A percentile compares a stretch with the other conserved stretches of the same genome.
Evolutionary conservation across 768 basidiomycete genomes (phyloP).

Genomic region (Ramaria rubella): DNA sequence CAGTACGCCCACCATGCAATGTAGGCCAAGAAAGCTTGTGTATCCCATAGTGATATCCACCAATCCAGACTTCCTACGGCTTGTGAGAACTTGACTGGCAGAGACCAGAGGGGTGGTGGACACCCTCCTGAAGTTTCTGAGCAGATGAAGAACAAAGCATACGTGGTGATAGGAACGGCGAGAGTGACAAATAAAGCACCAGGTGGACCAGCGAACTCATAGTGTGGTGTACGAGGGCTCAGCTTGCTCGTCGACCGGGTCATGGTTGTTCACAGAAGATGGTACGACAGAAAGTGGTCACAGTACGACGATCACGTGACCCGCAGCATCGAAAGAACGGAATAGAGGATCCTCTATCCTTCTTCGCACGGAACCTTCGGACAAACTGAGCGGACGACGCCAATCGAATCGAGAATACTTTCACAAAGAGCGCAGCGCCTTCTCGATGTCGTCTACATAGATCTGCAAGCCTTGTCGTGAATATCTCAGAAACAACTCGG

Average conservation of each 20-base stretch:
- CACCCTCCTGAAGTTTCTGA: slow-evolving; percentile 67
- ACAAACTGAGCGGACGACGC: too few species aligned
- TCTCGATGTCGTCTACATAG: too few species aligned
- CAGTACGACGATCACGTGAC: slow-evolving; percentile 2
- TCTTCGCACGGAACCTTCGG: too few species aligned
- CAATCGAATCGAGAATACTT: too few species aligned
- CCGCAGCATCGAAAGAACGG: neutral
- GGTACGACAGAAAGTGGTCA: neutral
- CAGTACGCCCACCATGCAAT: slow-evolving; percentile 88
- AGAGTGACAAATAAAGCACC: slow-evolving; percentile 68
- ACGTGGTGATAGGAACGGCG: slow-evolving; percentile 63
- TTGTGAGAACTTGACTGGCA: slow-evolving; percentile 39
- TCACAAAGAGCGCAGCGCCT: too few species aligned
- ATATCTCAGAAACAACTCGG: too few species aligned
- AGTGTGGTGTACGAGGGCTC: slow-evolving; percentile 65
- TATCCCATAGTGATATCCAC: slow-evolving; percentile 81
- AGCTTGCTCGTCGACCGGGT: slow-evolving; percentile 20
- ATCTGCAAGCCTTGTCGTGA: too few species aligned
- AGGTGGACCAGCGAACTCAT: slow-evolving; percentile 79
- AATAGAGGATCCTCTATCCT: too few species aligned
- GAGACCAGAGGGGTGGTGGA: slow-evolving; percentile 42
- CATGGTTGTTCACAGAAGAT: neutral
- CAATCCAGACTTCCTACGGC: slow-evolving; percentile 45
- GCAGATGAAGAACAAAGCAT: slow-evolving; percentile 72
- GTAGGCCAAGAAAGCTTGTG: slow-evolving; percentile 68